phyloP scores from a whole-genome alignment of 495 filamentous ascomycete genomes.

The Podospora pseudoanserina region DNA sequence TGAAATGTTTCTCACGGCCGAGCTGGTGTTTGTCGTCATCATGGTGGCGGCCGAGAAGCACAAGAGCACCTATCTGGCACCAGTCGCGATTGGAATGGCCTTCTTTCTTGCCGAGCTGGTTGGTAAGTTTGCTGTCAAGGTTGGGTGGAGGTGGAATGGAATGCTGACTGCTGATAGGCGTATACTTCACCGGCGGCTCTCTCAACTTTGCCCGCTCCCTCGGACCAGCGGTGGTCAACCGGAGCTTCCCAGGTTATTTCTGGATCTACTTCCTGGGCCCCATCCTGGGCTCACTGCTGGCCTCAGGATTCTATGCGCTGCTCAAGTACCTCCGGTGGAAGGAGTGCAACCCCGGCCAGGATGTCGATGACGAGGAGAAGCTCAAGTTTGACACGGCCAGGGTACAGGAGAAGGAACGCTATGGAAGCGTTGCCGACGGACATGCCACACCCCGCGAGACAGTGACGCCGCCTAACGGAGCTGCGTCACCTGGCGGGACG shows the following conservation, averaged over 20 bases:
- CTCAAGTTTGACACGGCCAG: not conserved
- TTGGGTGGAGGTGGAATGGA: conserved; percentile 72
- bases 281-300: conserved; percentile 54
- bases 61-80: conserved; percentile 72
- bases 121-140: conserved; percentile 31
- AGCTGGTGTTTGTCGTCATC: conserved; percentile 74
- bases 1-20: conserved; percentile 74
- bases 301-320: conserved; percentile 63
- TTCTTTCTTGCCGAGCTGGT: conserved; percentile 67
- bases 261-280: conserved; percentile 71
- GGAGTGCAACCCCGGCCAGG: conserved; percentile 59
- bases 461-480: not conserved
- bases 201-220: conserved; percentile 59
- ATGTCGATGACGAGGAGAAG: conserved; percentile 18
- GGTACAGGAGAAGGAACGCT: not conserved
- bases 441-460: not conserved
- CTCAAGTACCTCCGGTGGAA: conserved; percentile 69
- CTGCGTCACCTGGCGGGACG: not conserved
- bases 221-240: conserved; percentile 55
- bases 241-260: conserved; percentile 60
- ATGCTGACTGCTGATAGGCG: conserved; percentile 61
- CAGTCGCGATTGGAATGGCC: conserved; percentile 69
- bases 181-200: conserved; percentile 57
- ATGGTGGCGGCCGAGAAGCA: conserved; percentile 83
- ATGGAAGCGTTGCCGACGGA: conserved; percentile 3